Evolutionary conservation across 1,284 basidiomycete species (phyloP), one percentile per base, ranked within the genome.

Genomic region (Ustilago loliicola): DNA sequence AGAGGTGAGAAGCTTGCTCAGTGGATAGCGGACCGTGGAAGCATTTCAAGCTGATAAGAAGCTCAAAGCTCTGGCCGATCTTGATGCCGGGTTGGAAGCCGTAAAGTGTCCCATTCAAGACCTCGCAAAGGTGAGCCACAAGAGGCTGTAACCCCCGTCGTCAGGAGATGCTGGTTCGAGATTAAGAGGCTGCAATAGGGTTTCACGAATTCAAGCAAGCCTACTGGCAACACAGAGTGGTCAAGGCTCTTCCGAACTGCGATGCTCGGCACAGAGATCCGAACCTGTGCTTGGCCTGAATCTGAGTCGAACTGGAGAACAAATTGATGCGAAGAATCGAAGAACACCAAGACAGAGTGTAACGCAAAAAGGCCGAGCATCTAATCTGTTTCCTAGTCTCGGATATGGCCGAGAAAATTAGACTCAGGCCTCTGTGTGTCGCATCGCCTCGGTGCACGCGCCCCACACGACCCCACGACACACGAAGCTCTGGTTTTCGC

Each of bases 321-420:
- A 23, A 23, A 17, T 17, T n/a, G 11, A 45, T 23, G 42, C 42
- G 42, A 23, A 45, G 21, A 17, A 45, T 45, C n/a, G 42, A 45
- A n/a, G 42, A 38, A 38, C 15, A 15, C 17, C 36, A 38, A 38
- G 9, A 38, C 36, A 7, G 36, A 38, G 13, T n/a, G 36, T 11
- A 38, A 15, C 9, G 7, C 15, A 15, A 13, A 23, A 47, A 23
- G 19, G 45, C 4, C 23, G n/a, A 15, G 10, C 40, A 19, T 29
- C 23, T 29, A 34, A 51, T 53, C 21, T 23, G 15, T 42, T 27
- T 42, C 15, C 55, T 30, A 27, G 27, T 60, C 48, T 60, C 48
- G 58, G 58, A 60, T 21, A 60, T 60, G 30, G 58, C 58, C 58
- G 58, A 50, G 58, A 48, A 17, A 47, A 48, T 47, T 47, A 50